Conservation (phyloP, 495 filamentous ascomycete species). For the Daldinia childiae region DNA sequence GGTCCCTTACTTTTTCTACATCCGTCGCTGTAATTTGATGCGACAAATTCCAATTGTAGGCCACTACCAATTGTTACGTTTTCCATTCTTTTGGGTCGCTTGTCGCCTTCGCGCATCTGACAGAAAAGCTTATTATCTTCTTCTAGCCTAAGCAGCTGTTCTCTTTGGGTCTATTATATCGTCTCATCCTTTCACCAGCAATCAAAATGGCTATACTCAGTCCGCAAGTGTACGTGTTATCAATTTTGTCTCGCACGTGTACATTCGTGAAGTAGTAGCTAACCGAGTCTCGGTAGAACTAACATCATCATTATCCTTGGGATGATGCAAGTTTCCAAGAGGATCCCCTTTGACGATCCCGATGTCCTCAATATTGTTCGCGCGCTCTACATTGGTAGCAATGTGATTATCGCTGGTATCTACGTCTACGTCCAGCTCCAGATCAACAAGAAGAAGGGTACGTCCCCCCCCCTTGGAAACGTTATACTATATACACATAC, state of each 20-base stretch:
- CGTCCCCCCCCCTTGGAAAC: constrained; percentile 22
- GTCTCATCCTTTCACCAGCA: constrained; percentile 3
- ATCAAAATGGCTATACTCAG: constrained; percentile 60
- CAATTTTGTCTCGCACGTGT: constrained; percentile 11
- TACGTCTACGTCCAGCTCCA: constrained; percentile 82
- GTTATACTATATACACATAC: not conserved
- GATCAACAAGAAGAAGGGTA: constrained; percentile 97
- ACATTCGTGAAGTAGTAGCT: constrained; percentile 5
- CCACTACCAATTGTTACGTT: not conserved
- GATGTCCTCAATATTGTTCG: constrained; percentile 85
- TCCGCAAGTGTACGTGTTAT: constrained; percentile 60
- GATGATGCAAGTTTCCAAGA: constrained; percentile 98
- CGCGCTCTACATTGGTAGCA: constrained; percentile 83
- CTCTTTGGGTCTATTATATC: not conserved
- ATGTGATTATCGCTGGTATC: constrained; percentile 83
- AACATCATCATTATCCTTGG: constrained; percentile 94
- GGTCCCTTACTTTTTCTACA: not conserved
- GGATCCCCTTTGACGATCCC: constrained; percentile 93
- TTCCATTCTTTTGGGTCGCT: not conserved
- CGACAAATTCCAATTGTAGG: constrained; percentile 12
- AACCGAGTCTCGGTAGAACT: constrained; percentile 65
- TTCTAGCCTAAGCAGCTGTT: not conserved
- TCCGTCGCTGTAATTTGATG: constrained; percentile 18
- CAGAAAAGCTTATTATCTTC: not conserved
- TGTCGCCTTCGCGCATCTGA: not conserved